Evolutionary conservation across 1,139 yeast genomes (phyloP), one percentile per base, ranked within the genome.

Genomic region (Yamadazyma trypodendri): DNA sequence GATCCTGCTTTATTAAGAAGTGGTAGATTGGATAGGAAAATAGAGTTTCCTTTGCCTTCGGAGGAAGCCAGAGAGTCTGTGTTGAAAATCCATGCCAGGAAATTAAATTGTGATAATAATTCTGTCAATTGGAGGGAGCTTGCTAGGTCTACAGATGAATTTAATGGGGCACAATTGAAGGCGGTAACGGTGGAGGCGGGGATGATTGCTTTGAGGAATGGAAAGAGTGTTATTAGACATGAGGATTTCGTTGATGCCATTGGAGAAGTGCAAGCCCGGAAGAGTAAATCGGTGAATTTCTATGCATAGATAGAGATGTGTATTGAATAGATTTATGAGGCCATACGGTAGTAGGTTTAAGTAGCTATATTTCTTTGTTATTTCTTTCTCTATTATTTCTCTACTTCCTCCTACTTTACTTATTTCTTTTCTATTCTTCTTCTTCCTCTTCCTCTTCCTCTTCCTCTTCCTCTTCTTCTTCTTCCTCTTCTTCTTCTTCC

Each of bases 151-250:
- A 92, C 98, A 0, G 98, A 92, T 62, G 99, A 92, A 64, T 92
- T 92, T 64, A 92, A 92, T 55, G 98, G 98, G 57, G 99, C 99
- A 1, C 97, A 94, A 65, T 75, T 92, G 60, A 92, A 92, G 69
- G 97, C 97, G 0, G 98, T 92, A 21, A 89, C 97, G 7, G 98
- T 92, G 16, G 99, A 92, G 63, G 98, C 98, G 2, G 99, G 98
- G 57, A 94, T 92, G 98, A 92, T 94, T 65, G 99, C 98, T 1
- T 75, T 94, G 57, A 81, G 98, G 65, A 88, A 88, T 54, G 97
- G 97, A 18, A 95, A 92, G 63, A 79, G 86, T 24, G 77, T 84
- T 49, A 90, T 94, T 42, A 86, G 87, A 54, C 99, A 94, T 62
- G 98, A 94, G 66, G 98, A 94, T 66, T 94, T 92, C 58, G 96